These are phyloP conservation scores for Fusarium sp. DNA, from an alignment of 2,329 filamentous ascomycete genomes.

Conservation along the genomic window DNA sequence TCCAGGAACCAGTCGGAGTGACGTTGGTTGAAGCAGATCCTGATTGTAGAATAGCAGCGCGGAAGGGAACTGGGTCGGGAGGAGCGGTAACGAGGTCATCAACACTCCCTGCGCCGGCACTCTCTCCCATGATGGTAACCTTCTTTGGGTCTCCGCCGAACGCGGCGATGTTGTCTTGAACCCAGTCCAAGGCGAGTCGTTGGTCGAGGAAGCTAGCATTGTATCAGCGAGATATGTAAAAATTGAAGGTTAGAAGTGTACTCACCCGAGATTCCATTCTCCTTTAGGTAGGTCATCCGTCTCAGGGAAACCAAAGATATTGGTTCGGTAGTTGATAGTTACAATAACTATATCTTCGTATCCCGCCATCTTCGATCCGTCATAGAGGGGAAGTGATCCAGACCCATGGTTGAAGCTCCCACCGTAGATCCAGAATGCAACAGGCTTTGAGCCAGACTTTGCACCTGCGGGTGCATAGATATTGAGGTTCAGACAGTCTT, in stretches of 20 bases:
- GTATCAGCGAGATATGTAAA: not conserved
- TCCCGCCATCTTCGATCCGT: conserved; percentile 58
- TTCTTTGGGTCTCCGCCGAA: conserved; percentile 64
- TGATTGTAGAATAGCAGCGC: conserved; percentile 50
- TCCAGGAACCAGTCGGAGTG: conserved; percentile 32
- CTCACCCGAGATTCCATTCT: conserved; percentile 47
- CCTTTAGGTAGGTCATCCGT: conserved; percentile 41
- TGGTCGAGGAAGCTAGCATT: conserved; percentile 52
- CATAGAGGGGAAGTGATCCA: conserved; percentile 56
- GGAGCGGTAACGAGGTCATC: conserved; percentile 48
- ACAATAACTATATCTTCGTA: conserved; percentile 63
- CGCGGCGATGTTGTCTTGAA: conserved; percentile 63
- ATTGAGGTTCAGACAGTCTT: conserved; percentile 56
- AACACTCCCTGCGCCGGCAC: conserved; percentile 70
- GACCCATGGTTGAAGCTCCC: conserved; percentile 58
- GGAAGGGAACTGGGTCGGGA: conserved; percentile 49
- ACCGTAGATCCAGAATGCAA: conserved; percentile 62
- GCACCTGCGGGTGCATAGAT: conserved; percentile 49
- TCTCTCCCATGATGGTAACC: conserved; percentile 68
- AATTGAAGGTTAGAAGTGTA: rapidly evolving
- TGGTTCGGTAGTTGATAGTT: conserved; percentile 62
- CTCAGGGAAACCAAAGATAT: conserved; percentile 60
- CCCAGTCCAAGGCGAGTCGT: conserved; percentile 64
- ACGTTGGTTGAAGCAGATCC: conserved; percentile 28
- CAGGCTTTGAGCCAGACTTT: conserved; percentile 53